phyloP scores from a whole-genome alignment of 192 early-diverging fungal species.

The Linnemannia schmuckeri region DNA sequence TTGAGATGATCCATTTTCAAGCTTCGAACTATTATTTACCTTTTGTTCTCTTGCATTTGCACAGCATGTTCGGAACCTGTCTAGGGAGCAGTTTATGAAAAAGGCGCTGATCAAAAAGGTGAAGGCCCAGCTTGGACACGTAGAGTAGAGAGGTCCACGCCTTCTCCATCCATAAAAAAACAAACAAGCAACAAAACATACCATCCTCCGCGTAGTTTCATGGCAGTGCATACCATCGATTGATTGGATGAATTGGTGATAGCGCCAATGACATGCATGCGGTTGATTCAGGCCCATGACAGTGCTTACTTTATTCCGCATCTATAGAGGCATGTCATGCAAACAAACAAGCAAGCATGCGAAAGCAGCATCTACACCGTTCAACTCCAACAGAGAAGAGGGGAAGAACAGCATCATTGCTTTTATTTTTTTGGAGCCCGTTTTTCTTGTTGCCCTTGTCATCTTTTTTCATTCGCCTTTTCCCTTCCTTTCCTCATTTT shows the following conservation, averaged over 20 bases:
- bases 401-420: not conserved
- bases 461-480: not conserved
- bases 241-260: not conserved
- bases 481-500: no score
- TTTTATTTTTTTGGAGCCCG: not conserved
- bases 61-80: constrained; percentile 81
- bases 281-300: not conserved
- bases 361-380: not conserved
- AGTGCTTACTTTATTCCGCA: constrained; percentile 1
- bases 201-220: not conserved
- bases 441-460: not conserved
- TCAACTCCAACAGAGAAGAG: not conserved
- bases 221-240: not conserved
- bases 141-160: constrained; percentile 7
- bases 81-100: constrained; percentile 92
- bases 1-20: not conserved
- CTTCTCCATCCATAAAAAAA: constrained; percentile 13
- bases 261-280: not conserved
- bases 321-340: not conserved
- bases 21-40: not conserved
- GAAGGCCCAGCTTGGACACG: constrained; percentile 56
- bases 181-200: not conserved
- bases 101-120: constrained; percentile 83
- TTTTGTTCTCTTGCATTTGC: not conserved
- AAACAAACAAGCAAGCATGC: not conserved